Conservation (phyloP, 2,329 filamentous ascomycete genomes). For the Fusarium praegraminearum region DNA sequence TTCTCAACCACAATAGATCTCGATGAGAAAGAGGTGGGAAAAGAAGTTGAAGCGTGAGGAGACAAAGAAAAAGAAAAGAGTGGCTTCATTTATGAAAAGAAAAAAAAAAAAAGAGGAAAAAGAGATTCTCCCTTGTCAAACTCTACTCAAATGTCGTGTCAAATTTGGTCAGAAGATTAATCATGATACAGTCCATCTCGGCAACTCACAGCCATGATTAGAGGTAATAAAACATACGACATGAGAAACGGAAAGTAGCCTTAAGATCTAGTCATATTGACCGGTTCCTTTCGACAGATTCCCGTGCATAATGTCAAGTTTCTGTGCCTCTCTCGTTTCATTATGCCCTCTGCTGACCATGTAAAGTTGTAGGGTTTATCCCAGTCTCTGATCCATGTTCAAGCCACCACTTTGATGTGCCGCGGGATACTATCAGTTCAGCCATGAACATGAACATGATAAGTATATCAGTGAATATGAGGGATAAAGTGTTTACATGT, state of each 20-base stretch:
- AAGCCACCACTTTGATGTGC: slow-evolving; percentile 30
- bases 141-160: neutral
- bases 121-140: neutral
- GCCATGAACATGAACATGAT: neutral
- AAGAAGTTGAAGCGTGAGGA: slow-evolving; percentile 1
- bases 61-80: slow-evolving; percentile 14
- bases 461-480: neutral
- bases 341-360: slow-evolving; percentile 43
- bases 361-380: slow-evolving; percentile 30
- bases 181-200: slow-evolving; percentile 23
- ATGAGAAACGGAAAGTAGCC: neutral
- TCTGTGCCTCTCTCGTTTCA: slow-evolving; percentile 22
- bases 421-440: slow-evolving; percentile 15
- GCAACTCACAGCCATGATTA: slow-evolving; percentile 4
- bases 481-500: slow-evolving; percentile 17
- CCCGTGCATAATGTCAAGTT: slow-evolving; percentile 17
- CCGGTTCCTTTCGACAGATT: slow-evolving; percentile 12
- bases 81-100: slow-evolving; percentile 3
- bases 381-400: slow-evolving; percentile 23
- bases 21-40: neutral
- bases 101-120: neutral
- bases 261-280: slow-evolving; percentile 6
- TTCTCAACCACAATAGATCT: slow-evolving; percentile 7
- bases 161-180: slow-evolving; percentile 30
- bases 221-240: slow-evolving; percentile 31